Conservation (phyloP, 495 filamentous ascomycete genomes). For the Aspergillus carlsbadensis region DNA sequence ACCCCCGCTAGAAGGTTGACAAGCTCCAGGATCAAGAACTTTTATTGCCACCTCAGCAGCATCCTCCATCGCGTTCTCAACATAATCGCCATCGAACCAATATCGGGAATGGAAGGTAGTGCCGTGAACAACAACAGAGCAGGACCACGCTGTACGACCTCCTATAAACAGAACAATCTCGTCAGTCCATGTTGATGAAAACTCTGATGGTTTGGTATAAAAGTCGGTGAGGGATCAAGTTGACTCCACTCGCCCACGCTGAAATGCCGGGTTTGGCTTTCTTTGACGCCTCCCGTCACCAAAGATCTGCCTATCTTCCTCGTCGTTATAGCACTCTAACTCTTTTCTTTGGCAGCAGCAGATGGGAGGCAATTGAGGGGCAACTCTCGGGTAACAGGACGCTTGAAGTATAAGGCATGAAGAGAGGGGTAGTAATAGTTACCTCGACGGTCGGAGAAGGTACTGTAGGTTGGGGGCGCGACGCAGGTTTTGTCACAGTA, state of each 20-base stretch:
- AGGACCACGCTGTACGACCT: slow-evolving; percentile 89
- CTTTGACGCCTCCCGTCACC: neutral
- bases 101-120: slow-evolving; percentile 64
- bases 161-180: slow-evolving; percentile 47
- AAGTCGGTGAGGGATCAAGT: slow-evolving; percentile 40
- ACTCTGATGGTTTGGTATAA: slow-evolving; percentile 19
- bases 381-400: neutral
- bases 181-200: slow-evolving; percentile 15
- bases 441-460: slow-evolving; percentile 80
- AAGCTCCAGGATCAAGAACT: slow-evolving; percentile 22
- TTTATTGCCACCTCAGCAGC: slow-evolving; percentile 75
- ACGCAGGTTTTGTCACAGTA: slow-evolving; percentile 58
- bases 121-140: slow-evolving; percentile 61
- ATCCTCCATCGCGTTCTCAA: slow-evolving; percentile 88
- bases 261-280: slow-evolving; percentile 19
- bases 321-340: neutral
- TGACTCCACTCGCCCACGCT: slow-evolving; percentile 31
- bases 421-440: slow-evolving; percentile 17
- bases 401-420: neutral
- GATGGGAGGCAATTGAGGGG: neutral
- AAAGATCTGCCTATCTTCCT: neutral
- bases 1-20: slow-evolving; percentile 2
- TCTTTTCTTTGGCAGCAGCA: neutral
- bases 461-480: slow-evolving; percentile 60
- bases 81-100: slow-evolving; percentile 87